Evolutionary conservation across 148 eudicot genomes (phyloP).

Genomic region (Limonium bicolor): DNA sequence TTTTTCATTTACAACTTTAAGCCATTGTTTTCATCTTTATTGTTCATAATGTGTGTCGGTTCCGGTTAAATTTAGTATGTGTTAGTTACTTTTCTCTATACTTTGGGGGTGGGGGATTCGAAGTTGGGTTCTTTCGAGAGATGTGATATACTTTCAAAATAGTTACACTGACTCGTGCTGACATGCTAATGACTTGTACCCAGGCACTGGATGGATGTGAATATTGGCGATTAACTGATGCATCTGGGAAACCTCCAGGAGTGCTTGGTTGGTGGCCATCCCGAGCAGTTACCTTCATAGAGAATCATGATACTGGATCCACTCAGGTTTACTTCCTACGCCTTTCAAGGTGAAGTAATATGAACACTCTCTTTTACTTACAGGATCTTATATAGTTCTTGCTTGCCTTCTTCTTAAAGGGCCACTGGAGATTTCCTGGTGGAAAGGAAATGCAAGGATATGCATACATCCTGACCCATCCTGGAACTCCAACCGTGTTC

Average conservation of each 20-base stretch:
- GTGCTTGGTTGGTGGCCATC: constrained; percentile 99
- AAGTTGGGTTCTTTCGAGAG: no score
- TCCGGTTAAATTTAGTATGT: no score
- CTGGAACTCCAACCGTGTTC: constrained; percentile 96
- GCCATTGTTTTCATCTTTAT: not conserved
- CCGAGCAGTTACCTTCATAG: constrained; percentile 94
- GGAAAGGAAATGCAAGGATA: constrained; percentile 99
- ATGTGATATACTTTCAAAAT: no score
- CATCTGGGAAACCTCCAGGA: constrained; percentile 96
- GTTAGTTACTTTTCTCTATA: no score
- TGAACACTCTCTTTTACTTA: not conserved
- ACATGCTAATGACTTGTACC: no score
- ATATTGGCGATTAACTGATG: constrained; percentile 91
- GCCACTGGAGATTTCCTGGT: constrained; percentile 99
- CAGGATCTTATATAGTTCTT: not conserved
- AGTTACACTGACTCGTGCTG: no score
- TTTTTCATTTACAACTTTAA: no score
- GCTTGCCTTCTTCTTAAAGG: constrained; percentile 29
- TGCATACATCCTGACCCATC: constrained; percentile 94
- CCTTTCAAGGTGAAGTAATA: not conserved
- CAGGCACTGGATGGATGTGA: constrained; percentile 82
- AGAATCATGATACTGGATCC: constrained; percentile 99
- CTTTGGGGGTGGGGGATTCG: no score
- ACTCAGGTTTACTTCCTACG: constrained; percentile 56
- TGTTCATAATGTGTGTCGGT: no score